A percentile compares a stretch with the other conserved stretches of the same genome.
Evolutionary conservation across 2,329 filamentous ascomycete species (phyloP).

Genomic region (Fusarium pseudoanthophilum): DNA sequence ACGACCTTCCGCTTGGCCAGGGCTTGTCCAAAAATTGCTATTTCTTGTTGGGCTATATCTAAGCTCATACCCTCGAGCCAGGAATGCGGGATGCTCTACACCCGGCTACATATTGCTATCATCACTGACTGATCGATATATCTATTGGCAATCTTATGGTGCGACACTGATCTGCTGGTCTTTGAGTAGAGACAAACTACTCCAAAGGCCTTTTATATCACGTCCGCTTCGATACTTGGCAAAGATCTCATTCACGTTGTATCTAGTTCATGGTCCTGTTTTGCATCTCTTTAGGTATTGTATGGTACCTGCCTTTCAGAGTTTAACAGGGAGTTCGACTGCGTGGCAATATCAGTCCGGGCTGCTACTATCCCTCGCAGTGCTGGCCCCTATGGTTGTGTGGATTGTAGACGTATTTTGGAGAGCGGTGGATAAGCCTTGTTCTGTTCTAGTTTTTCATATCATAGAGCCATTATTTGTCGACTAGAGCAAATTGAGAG

Average conservation of each 20-base stretch:
- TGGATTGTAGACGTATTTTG: neutral
- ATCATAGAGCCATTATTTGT: neutral
- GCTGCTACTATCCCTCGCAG: neutral
- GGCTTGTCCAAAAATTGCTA: fast-evolving
- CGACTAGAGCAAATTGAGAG: neutral
- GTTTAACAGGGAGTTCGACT: neutral
- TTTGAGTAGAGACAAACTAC: neutral
- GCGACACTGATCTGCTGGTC: neutral
- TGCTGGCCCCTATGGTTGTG: neutral
- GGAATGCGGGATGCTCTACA: neutral
- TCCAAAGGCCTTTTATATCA: neutral
- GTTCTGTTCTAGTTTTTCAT: neutral
- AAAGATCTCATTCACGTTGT: neutral
- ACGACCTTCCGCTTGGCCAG: fast-evolving
- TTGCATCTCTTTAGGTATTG: neutral
- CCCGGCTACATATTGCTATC: neutral
- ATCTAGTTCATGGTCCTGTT: neutral
- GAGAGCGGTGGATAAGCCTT: neutral
- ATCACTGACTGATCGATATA: neutral
- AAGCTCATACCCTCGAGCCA: neutral
- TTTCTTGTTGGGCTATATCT: neutral
- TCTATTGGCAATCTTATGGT: neutral
- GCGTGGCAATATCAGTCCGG: neutral
- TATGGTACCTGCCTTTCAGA: neutral
- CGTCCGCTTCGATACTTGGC: neutral